Percentiles rank a stretch among this genome's conserved stretches.
Conservation (phyloP, 2,329 filamentous ascomycete genomes). For the Xylariaceae sp. region DNA sequence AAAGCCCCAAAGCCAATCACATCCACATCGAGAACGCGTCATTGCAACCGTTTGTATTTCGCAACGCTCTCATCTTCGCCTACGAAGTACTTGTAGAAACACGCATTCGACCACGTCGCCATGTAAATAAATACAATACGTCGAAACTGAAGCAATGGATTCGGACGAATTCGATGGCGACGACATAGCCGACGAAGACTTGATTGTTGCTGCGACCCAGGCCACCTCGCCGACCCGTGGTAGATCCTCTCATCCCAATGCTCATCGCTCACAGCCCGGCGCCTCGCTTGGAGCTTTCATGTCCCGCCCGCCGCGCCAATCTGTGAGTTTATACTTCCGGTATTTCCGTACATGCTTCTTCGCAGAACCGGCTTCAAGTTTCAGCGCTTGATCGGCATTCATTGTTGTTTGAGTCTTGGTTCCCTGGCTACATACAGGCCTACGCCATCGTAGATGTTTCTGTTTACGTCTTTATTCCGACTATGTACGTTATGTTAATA, state of each 20-base stretch:
- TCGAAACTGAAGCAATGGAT: constrained; percentile 38
- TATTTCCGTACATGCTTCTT: not conserved
- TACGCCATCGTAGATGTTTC: too few species aligned
- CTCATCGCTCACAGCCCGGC: constrained; percentile 20
- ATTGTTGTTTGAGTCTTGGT: too few species aligned
- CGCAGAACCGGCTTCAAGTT: too few species aligned
- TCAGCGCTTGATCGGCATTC: too few species aligned
- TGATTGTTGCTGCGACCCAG: constrained; percentile 56
- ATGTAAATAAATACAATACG: constrained; percentile 10
- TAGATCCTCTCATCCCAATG: constrained; percentile 20
- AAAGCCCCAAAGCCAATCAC: too few species aligned
- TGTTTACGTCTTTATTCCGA: not conserved
- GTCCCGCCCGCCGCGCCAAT: constrained; percentile 11
- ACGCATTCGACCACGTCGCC: not conserved
- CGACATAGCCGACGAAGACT: constrained; percentile 60
- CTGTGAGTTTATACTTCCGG: constrained; percentile 16
- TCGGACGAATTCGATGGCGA: constrained; percentile 60
- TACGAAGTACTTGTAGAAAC: not conserved
- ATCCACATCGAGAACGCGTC: constrained; percentile 1
- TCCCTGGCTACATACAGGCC: too few species aligned
- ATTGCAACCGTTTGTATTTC: too few species aligned
- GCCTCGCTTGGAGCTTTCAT: constrained; percentile 9
- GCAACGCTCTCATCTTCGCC: too few species aligned
- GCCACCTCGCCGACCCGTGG: constrained; percentile 30
- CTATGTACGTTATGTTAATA: constrained; percentile 7